Base-by-base conservation (phyloP, 2,329 filamentous ascomycete species). In the Coniochaeta ligniaria region DNA sequence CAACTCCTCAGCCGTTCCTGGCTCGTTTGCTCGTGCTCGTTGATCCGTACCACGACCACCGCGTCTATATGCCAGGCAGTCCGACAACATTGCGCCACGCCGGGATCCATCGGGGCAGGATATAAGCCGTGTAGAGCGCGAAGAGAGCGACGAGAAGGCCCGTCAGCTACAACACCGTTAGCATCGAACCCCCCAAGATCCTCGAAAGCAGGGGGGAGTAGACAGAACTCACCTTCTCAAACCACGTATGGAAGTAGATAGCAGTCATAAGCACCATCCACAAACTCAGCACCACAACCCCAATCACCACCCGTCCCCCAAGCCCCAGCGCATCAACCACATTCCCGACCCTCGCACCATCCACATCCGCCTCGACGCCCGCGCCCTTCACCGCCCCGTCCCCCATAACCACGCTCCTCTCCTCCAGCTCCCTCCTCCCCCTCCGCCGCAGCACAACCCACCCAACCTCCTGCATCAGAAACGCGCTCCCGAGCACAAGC, bases 241-340 rank as follows among this genome's bases (percentile, higher is more conserved):
- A 88, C 93, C 94, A 98, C 0, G 95, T 99, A 74, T 99, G 95
- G 70, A 99, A 99, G 80, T 94, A 99, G 43, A 96, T 93, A 2
- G 93, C 93, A 45, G 95, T 99, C 95, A 99, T 99, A 63, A 98
- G 80, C 72, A 99, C 75, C 95, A 99, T 99, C 91, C 95, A 98
- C 78, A 88, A 84, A 70, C 88, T 91, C 70, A 97, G 69, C 0
- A 75, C 86, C 20, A 89, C 82, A 28, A 97, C 85, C 0, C 70
- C 81, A 26, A 82, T 75, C 64, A 87, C 83, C 65, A 89, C 76
- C 80, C 84, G 78, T 67, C 76, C 75, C 9, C 81, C 75, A 58
- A 82, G 65, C 3, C 80, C 77, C 60, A 83, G 72, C 56, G 68
- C 66, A 50, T 67, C 64, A 60, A 59, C 64, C 69, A 71, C 66